Evolutionary conservation across 192 early-diverging fungal genomes (phyloP), one percentile per base, ranked within the genome.

Genomic region (Backusella macrospora): DNA sequence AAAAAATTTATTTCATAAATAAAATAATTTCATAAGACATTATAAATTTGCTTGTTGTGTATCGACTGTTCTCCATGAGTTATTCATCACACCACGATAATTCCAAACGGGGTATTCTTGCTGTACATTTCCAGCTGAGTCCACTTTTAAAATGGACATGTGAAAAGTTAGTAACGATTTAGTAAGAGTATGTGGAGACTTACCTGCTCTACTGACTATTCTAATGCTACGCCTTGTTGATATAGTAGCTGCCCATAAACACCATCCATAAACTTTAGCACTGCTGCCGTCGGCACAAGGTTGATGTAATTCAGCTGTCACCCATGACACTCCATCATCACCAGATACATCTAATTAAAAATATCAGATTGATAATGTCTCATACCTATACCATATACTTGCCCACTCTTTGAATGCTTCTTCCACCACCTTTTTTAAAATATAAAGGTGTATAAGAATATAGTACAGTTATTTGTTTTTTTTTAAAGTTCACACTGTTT

Each of bases 291-390:
- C 81, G 0, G 76, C 73, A 8, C 65, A 68, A 23, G 82, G 86
- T 29, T 86, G 84, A 62, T 84, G 81, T 75, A 94, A 75, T 47
- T 87, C 80, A 9, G 93, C 93, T 65, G 90, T 87, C 15, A 82
- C 82, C 96, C 96, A 98, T 0, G 92, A 95, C 29, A 86, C 78
- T 4, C 96, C 96, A 64, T 89, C 92, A 76, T 98, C 94, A 23
- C 92, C 83, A 39, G 92, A 93, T 52, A 95, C 78, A 70, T 96
- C 94, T 45, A 68, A 43, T n/a, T 45, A 21, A 59, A 68, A 23
- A 46, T 39, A 37, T 34, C 4, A 69, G 14, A 45, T 29, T 37
- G 12, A 13, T 71, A 29, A 10, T 14, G 21, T 39, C 14, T 15
- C 9, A 78, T 2, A 15, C 48, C 42, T 34, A 80, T 79, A 6